Percentiles rank a stretch among this genome's conserved stretches.
Conservation (phyloP, 1,139 yeast genomes). For the Zygosaccharomyces sapae region DNA sequence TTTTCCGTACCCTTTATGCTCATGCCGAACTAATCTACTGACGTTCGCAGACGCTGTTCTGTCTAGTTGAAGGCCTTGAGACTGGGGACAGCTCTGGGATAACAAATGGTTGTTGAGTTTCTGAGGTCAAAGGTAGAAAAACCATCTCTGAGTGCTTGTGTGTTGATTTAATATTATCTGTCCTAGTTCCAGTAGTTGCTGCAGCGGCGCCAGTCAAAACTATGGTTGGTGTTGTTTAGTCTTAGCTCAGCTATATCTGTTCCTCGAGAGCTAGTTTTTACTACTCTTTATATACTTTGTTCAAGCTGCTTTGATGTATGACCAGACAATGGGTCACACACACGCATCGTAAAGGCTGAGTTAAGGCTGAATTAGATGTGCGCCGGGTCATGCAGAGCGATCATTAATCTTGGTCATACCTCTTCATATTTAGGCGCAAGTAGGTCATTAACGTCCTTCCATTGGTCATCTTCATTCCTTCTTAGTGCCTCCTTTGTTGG, state of each 20-base stretch:
- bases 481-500: background rate
- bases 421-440: too few relatives aligned
- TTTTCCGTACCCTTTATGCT: background rate
- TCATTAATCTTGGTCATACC: background rate
- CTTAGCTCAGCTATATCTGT: too few relatives aligned
- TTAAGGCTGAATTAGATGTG: background rate
- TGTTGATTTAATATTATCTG: background rate
- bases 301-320: background rate
- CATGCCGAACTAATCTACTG: background rate
- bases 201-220: too few relatives aligned
- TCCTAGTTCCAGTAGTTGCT: background rate
- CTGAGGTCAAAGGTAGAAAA: constrained; percentile 54
- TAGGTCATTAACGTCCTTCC: background rate
- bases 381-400: background rate
- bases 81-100: constrained; percentile 62
- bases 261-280: too few relatives aligned
- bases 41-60: constrained; percentile 23
- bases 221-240: too few relatives aligned
- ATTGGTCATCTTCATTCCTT: background rate
- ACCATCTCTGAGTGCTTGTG: constrained; percentile 30
- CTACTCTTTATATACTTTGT: background rate
- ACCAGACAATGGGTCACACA: too few relatives aligned
- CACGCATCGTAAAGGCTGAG: background rate
- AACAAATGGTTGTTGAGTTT: constrained; percentile 56
- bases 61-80: constrained; percentile 36